Percentiles rank a stretch among this genome's conserved stretches.
These are phyloP conservation scores for Vaccinium darrowii DNA, from an alignment of 148 eudicot species.

Conservation along the genomic window DNA sequence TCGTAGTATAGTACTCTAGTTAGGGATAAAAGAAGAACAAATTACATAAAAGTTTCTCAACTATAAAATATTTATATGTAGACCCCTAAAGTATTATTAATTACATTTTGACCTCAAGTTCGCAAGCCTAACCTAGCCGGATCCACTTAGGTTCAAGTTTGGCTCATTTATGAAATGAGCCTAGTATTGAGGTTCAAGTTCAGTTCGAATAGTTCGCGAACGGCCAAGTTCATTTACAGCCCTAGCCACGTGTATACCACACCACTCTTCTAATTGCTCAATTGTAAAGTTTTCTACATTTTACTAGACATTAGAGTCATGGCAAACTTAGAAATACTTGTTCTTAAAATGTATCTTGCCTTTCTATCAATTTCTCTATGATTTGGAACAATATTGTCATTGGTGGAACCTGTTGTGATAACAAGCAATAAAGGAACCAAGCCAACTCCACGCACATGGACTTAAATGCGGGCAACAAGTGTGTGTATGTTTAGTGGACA, in stretches of 20 bases:
- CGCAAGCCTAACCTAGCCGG: too few species aligned
- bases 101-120: too few species aligned
- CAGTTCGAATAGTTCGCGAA: too few species aligned
- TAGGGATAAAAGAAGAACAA: too few species aligned
- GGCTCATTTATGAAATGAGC: too few species aligned
- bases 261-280: background rate
- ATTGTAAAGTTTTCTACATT: background rate
- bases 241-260: background rate
- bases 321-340: background rate
- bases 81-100: too few species aligned
- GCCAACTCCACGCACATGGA: background rate
- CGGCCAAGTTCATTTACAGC: too few species aligned
- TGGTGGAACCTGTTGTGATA: background rate
- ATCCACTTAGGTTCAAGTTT: too few species aligned
- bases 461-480: background rate
- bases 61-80: too few species aligned
- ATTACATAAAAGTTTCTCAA: too few species aligned
- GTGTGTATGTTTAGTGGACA: background rate
- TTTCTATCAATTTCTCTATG: background rate
- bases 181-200: too few species aligned
- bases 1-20: too few species aligned
- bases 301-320: background rate
- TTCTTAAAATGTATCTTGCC: background rate
- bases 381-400: background rate
- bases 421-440: background rate